Evolutionary conservation across 148 eudicot genomes (phyloP).

Genomic region (Spergularia bocconei): DNA sequence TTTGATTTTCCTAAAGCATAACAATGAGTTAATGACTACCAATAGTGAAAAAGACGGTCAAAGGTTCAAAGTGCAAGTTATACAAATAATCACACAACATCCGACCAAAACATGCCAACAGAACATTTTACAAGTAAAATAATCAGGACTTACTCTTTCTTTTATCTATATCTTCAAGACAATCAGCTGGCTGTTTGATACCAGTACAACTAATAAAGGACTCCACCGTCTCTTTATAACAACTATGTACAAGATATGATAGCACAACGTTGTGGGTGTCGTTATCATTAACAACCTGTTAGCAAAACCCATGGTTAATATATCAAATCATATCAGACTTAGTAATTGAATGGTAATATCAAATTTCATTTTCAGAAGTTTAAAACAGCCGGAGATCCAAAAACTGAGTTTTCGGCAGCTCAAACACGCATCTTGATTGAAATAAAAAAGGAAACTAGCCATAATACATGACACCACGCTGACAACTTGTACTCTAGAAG

Average conservation of each 20-base stretch:
- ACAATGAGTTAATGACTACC: background rate
- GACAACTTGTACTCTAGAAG: background rate
- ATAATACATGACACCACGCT: background rate
- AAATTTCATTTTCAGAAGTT: background rate
- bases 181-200: slow-evolving; percentile 48
- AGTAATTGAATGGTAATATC: background rate
- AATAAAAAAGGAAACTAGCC: background rate
- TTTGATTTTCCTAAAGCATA: background rate
- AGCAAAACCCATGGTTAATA: background rate
- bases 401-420: background rate
- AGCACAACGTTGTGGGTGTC: slow-evolving; percentile 77
- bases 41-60: background rate
- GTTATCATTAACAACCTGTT: slow-evolving; percentile 59
- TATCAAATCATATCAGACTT: slow-evolving; percentile 2
- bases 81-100: background rate
- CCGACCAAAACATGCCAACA: background rate
- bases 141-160: slow-evolving; percentile 56
- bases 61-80: background rate
- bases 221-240: slow-evolving; percentile 75
- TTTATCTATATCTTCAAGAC: slow-evolving; percentile 78
- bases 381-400: background rate
- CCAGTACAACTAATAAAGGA: slow-evolving; percentile 65
- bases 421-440: background rate
- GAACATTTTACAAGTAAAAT: background rate
- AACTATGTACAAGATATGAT: slow-evolving; percentile 89